Base-by-base conservation (phyloP, 257 asterid genomes). In the Perilla frutescens region DNA sequence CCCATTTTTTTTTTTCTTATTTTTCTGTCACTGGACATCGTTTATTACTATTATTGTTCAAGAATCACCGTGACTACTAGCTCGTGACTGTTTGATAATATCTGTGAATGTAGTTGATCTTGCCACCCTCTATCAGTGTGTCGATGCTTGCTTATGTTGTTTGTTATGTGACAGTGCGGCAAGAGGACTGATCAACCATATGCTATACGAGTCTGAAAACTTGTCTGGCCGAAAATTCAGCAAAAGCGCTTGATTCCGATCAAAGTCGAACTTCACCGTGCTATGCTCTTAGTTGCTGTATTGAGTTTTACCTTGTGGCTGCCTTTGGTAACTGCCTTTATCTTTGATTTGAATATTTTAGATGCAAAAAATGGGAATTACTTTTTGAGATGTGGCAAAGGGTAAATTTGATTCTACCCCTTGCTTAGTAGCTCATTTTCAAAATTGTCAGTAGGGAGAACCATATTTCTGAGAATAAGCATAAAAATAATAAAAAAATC, bases 141-240 rank as follows among this genome's bases (percentile, higher is more conserved):
- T 32, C 11, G 2, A 40, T 59, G 13, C 34, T 72, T 50, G 60
- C 43, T 77, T 37, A 36, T 13, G 37, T n/a, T 62, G 31, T 54
- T 34, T 55, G 71, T 43, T 32, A 15, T 78, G 61, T 74, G 81
- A 69, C 88, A 93, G 97, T 79, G 98, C 98, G 1, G 97, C 97
- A 0, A 84, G 98, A 72, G 98, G 98, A 51, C 83, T 94, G 73
- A 88, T 90, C 84, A 94, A 94, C 70, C 98, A 94, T 88, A 94
- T 94, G 90, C 81, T 91, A 7, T 79, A 86, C 60, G 97, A 94
- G 85, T 83, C 93, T 2, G 98, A 90, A 85, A 80, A 76, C 79
- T 74, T 87, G 48, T 76, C 90, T 4, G 97, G 97, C 13, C 85
- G 90, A 0, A 94, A 89, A 81, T 84, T 91, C 79, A 87, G 91